Evolutionary conservation across 179 eudicot species (phyloP).

Genomic region (Beta macrorhiza): DNA sequence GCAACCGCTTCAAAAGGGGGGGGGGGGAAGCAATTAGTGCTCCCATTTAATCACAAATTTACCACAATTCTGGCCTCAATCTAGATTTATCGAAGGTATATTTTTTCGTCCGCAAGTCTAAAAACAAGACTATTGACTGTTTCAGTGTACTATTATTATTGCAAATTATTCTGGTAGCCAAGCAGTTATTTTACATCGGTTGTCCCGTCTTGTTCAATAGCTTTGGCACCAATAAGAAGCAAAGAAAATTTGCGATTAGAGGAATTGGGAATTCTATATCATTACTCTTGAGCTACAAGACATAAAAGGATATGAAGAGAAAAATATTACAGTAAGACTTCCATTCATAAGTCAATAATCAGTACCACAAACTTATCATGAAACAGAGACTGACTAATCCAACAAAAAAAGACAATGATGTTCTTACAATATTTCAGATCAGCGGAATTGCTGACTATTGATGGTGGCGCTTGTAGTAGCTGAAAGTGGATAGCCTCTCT

Average conservation of each 20-base stretch:
- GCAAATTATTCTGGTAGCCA: background rate
- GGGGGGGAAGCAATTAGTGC: too few species aligned
- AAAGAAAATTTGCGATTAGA: background rate
- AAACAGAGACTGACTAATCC: background rate
- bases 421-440: constrained; percentile 81
- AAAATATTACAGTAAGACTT: background rate
- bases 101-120: background rate
- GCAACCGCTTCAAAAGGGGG: too few species aligned
- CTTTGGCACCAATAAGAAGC: background rate
- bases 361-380: background rate
- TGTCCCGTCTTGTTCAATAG: background rate
- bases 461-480: constrained; percentile 87
- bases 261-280: background rate
- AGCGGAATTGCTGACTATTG: constrained; percentile 54
- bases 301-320: background rate
- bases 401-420: constrained; percentile 4
- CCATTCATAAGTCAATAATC: background rate
- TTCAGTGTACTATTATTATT: background rate
- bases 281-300: background rate
- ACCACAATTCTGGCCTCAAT: too few species aligned
- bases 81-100: too few species aligned
- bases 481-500: constrained; percentile 75
- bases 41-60: too few species aligned
- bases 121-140: background rate
- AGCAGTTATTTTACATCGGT: background rate